Percentiles rank a stretch among this genome's conserved stretches.
These are phyloP conservation scores for Talaromyces borbonicus DNA, from an alignment of 495 filamentous ascomycete species.

Conservation along the genomic window DNA sequence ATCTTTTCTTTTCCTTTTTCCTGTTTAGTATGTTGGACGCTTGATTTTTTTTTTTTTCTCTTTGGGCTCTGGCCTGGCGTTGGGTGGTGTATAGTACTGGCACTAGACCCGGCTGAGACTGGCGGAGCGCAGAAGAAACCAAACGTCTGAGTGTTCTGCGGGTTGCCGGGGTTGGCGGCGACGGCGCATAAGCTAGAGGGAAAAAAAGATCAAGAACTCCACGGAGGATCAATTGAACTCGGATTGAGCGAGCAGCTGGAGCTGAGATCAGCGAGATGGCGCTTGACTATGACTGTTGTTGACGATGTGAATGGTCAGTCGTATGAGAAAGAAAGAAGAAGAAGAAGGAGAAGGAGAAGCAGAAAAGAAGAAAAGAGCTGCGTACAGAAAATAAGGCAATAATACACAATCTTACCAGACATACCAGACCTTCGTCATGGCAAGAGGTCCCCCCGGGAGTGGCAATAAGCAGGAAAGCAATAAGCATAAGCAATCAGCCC, in stretches of 20 bases:
- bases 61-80: not conserved
- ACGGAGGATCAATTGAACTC: not conserved
- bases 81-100: too few relatives aligned
- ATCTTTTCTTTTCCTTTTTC: slow-evolving; percentile 9
- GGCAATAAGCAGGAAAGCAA: not conserved
- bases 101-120: slow-evolving; percentile 1
- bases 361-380: too few relatives aligned
- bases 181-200: not conserved
- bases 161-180: slow-evolving; percentile 2
- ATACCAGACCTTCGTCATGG: too few relatives aligned
- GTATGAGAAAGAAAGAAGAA: not conserved
- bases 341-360: too few relatives aligned
- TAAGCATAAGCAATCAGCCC: too few relatives aligned
- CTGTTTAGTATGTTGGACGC: slow-evolving; percentile 13
- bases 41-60: slow-evolving; percentile 9
- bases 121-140: not conserved
- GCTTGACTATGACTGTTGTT: too few relatives aligned
- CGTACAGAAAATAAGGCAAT: too few relatives aligned
- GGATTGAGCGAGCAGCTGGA: not conserved
- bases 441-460: too few relatives aligned
- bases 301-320: not conserved
- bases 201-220: slow-evolving; percentile 1
- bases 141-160: not conserved
- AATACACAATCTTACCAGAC: too few relatives aligned
- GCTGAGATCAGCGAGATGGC: not conserved